Conservation (phyloP, 176 grass and related monocot genomes). For the Chloris gayana region DNA sequence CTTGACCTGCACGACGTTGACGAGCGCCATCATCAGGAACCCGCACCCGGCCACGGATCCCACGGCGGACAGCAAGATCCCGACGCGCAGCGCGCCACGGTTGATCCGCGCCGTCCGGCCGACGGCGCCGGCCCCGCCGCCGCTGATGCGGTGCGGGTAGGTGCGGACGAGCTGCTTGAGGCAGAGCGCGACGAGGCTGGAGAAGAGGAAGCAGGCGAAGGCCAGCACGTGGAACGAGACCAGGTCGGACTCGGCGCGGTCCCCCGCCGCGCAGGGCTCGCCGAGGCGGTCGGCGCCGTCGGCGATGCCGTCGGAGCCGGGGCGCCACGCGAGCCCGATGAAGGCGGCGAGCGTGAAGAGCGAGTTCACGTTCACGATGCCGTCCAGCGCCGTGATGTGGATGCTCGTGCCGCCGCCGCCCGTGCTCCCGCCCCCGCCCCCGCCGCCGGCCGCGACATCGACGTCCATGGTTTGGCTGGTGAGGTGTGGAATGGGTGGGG, state of each 20-base stretch:
- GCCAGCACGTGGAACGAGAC: constrained; percentile 81
- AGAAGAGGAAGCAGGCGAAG: constrained; percentile 96
- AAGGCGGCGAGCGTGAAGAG: constrained; percentile 87
- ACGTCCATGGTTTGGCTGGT: constrained; percentile 34
- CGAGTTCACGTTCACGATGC: constrained; percentile 95
- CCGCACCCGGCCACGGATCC: constrained; percentile 70
- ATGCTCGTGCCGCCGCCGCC: constrained; percentile 71
- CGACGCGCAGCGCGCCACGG: constrained; percentile 63
- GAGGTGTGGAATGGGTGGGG: background rate
- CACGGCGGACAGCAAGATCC: constrained; percentile 65
- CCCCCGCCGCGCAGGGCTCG: constrained; percentile 54
- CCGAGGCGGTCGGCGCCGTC: constrained; percentile 37
- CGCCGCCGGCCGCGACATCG: constrained; percentile 1
- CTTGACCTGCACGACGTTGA: constrained; percentile 90
- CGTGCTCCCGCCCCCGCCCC: constrained; percentile 1
- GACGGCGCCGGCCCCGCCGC: background rate
- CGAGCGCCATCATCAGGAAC: constrained; percentile 86
- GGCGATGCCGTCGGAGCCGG: constrained; percentile 53
- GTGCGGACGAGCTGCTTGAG: constrained; percentile 92
- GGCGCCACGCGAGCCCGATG: constrained; percentile 78
- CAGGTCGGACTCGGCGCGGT: constrained; percentile 67
- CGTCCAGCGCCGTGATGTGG: constrained; percentile 85
- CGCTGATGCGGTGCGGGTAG: constrained; percentile 1
- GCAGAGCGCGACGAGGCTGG: constrained; percentile 93
- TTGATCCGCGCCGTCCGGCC: constrained; percentile 57